Conservation (phyloP, 805 yeast genomes). For the Candida alai region DNA sequence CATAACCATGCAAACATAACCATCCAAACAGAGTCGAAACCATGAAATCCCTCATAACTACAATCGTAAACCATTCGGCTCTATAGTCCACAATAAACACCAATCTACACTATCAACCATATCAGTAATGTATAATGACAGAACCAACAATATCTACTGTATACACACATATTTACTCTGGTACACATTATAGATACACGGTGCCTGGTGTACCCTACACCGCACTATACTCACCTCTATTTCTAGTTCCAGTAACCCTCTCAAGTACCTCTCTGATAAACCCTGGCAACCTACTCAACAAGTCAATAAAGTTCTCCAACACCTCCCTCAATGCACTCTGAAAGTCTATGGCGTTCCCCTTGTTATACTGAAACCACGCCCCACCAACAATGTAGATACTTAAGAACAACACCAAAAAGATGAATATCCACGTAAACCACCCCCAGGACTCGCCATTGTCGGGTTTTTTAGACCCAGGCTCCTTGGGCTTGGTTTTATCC, state of each 20-base stretch:
- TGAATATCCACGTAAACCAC: slow-evolving; percentile 77
- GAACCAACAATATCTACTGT: too few species aligned
- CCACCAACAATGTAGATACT: slow-evolving; percentile 70
- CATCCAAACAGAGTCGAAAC: too few species aligned
- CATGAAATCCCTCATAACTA: too few species aligned
- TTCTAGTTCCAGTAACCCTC: slow-evolving; percentile 57
- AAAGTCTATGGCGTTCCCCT: slow-evolving; percentile 67
- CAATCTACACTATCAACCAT: too few species aligned
- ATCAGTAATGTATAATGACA: too few species aligned
- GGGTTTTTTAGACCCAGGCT: slow-evolving; percentile 11
- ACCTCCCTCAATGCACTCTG: slow-evolving; percentile 73
- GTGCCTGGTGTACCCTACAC: too few species aligned
- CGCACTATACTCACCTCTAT: slow-evolving; percentile 91
- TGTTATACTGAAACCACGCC: slow-evolving; percentile 72
- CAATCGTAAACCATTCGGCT: too few species aligned
- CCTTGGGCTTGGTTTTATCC: slow-evolving; percentile 25
- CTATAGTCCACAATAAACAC: too few species aligned
- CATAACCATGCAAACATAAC: too few species aligned
- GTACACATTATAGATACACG: too few species aligned
- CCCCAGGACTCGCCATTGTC: slow-evolving; percentile 61
- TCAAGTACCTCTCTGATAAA: slow-evolving; percentile 64
- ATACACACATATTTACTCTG: too few species aligned
- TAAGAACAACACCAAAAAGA: slow-evolving; percentile 63
- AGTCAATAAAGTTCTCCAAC: slow-evolving; percentile 59
- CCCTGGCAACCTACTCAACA: slow-evolving; percentile 57